Evolutionary conservation across 805 yeast species (phyloP), one percentile per base, ranked within the genome.

Genomic region (Metschnikowia amazonensis): DNA sequence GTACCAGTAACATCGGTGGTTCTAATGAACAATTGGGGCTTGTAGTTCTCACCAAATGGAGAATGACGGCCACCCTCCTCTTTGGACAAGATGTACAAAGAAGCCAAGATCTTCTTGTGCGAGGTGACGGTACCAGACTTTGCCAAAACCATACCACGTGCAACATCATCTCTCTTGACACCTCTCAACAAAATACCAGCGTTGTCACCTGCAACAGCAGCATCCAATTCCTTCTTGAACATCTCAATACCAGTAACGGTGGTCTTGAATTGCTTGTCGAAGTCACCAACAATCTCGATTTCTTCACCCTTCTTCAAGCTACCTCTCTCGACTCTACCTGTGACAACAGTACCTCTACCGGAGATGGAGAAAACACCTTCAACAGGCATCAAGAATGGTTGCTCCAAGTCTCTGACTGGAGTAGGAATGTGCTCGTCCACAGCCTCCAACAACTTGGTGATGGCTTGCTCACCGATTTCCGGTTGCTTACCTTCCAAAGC

Each of bases 11-110:
- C 97, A 66, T 89, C 96, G 55, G 96, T 88, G 56, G 99, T 90
- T 76, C 98, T 87, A 65, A 94, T 80, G 74, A 86, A 94, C 80
- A 92, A 79, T 76, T 94, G 99, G 51, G 99, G 99, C 79, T 95
- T 88, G 84, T 90, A 94, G 82, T 89, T 86, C 73, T 86, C 89
- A 65, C 92, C 92, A 71, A 94, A 94, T 56, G 96, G 95, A 54
- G 96, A 86, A 79, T 89, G 96, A 77, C 99, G 92, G 64, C 99
- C 99, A 81, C 99, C 99, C 77, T 94, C 99, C 65, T 94, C 98
- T 73, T 89, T 86, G 66, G 95, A 80, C 68, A 94, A 79, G 55
- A 92, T 82, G 74, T 94, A 94, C 65, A 92, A 74, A 42, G 98
- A 92, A 52, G 97, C 90, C 66, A 94, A 79, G 79, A 92, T 81